Conservation (phyloP, 2,329 filamentous ascomycete genomes). For the Neurospora sp. region DNA sequence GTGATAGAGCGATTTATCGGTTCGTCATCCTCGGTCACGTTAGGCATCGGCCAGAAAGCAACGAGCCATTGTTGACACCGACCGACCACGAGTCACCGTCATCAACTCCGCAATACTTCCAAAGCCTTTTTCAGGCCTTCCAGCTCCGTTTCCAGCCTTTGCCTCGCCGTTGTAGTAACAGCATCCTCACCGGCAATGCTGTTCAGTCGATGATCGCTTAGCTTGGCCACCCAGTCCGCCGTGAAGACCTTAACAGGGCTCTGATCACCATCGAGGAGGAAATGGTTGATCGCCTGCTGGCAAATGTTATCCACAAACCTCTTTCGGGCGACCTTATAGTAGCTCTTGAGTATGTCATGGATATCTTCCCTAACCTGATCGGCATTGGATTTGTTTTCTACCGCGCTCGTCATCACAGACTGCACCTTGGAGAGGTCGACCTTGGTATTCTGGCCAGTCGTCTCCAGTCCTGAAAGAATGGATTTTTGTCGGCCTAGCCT, state of each 20-base stretch:
- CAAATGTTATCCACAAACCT: slow-evolving; percentile 55
- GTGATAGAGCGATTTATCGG: too few relatives aligned
- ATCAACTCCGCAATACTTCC: slow-evolving; percentile 12
- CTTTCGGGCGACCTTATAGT: slow-evolving; percentile 51
- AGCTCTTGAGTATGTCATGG: slow-evolving; percentile 49
- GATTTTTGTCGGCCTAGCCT: slow-evolving; percentile 13
- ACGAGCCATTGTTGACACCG: not conserved
- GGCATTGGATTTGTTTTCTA: slow-evolving; percentile 12
- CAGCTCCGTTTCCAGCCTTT: slow-evolving; percentile 35
- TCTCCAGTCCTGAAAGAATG: not conserved
- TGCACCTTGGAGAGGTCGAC: not conserved
- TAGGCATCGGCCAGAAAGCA: not conserved
- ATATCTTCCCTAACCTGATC: slow-evolving; percentile 33
- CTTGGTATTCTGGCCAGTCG: not conserved
- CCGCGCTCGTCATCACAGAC: not conserved
- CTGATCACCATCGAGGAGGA: slow-evolving; percentile 37
- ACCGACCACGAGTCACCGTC: not conserved
- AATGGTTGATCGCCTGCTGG: slow-evolving; percentile 45
- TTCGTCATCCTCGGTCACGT: too few relatives aligned
- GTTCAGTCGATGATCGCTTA: slow-evolving; percentile 39
- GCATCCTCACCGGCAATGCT: slow-evolving; percentile 49
- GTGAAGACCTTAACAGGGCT: slow-evolving; percentile 45
- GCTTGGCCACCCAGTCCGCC: slow-evolving; percentile 35
- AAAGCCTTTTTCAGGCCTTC: slow-evolving; percentile 30
- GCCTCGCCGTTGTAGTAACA: slow-evolving; percentile 28